Evolutionary conservation across 495 filamentous ascomycete species (phyloP), one percentile per base, ranked within the genome.

Genomic region (Endocarpon pusillum): DNA sequence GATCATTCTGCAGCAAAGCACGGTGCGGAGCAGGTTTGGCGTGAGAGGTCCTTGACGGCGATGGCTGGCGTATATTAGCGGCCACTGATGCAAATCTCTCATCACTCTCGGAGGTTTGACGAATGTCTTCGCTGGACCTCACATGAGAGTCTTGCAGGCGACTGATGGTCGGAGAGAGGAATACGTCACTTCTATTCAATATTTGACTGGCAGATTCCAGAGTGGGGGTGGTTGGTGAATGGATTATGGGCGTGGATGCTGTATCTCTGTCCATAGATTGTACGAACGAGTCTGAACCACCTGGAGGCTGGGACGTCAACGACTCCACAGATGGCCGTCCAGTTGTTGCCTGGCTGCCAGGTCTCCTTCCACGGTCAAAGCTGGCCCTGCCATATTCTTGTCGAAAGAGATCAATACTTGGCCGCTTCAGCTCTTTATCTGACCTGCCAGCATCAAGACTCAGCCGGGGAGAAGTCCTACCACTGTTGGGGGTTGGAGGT

Each of bases 141-240:
- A 53, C 50, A n/a, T 48, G 42, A 19, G 44, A 50, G 32, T 51
- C 42, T 29, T 56, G 50, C 28, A 60, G 36, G 10, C 47, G 53
- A 30, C 56, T 59, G 38, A 87, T 75, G 6, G 81, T 78, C 26
- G 84, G 87, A n/a, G 76, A 75, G 35, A 79, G 73, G 48, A 97
- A 94, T 12, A 92, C 78, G 47, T 89, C 83, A 40, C 82, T 92
- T 16, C 78, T 70, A 28, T 70, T 67, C 9, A 97, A 58, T 11
- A 96, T 94, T 49, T 91, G 81, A 52, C 89, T 94, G 7, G 80
- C 86, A 24, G 87, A 89, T 26, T 70, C 72, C 29, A 63, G 66
- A 4, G 67, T 81, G 24, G 84, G 79, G 26, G 82, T 78, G 46
- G 73, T 73, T n/a, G n/a, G n/a, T 3, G 74, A 78, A n/a, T 81